These are phyloP conservation scores for Ceratobasidium sp. DNA, from an alignment of 1,284 basidiomycete genomes.

Conservation along the genomic window DNA sequence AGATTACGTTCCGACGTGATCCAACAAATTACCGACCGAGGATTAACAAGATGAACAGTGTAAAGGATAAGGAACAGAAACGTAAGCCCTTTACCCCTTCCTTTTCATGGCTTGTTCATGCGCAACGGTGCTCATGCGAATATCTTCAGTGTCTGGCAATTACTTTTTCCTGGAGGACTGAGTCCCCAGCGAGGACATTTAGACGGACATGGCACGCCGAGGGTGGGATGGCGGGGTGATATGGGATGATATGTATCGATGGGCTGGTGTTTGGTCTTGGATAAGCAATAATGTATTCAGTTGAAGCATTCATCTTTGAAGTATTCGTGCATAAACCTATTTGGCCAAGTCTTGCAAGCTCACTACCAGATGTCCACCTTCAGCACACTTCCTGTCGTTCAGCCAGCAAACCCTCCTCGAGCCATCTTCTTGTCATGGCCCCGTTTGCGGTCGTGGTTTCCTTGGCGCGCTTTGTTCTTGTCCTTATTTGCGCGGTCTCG, in stretches of 20 bases:
- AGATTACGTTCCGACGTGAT: constrained; percentile 97
- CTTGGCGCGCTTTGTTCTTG: constrained; percentile 45
- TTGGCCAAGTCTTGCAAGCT: no score
- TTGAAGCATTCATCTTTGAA: no score
- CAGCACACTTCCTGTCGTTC: not conserved
- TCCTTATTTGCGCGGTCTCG: constrained; percentile 65
- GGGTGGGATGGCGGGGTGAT: no score
- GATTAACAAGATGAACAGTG: constrained; percentile 93
- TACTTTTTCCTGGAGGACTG: constrained; percentile 93
- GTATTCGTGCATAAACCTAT: no score
- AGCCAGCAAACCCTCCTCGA: constrained; percentile 58
- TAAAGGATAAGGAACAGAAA: constrained; percentile 97
- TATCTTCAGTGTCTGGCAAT: constrained; percentile 73
- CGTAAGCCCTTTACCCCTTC: constrained; percentile 66
- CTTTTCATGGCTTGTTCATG: constrained; percentile 9
- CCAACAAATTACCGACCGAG: constrained; percentile 94
- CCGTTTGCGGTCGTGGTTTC: constrained; percentile 45
- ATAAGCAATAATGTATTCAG: no score
- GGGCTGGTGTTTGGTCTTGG: no score
- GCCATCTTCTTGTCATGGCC: constrained; percentile 75
- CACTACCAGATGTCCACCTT: no score
- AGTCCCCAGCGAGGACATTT: not conserved
- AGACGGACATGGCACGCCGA: no score
- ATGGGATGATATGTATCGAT: no score
- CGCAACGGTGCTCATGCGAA: constrained; percentile 8